Evolutionary conservation across 371 early-diverging fungal genomes (phyloP).

Genomic region (Mortierella sp.): DNA sequence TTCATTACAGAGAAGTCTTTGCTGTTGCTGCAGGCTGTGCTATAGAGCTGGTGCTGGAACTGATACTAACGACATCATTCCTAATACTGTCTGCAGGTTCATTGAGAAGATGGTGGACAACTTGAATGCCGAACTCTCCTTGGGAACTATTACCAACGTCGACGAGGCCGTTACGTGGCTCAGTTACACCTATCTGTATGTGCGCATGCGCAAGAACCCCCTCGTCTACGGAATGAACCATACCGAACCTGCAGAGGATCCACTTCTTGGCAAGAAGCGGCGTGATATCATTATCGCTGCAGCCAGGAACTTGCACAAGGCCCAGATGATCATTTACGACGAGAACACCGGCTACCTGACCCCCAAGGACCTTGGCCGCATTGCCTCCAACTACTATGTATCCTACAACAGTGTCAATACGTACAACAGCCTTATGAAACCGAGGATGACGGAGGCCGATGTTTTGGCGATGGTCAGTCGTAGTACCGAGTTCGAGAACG

Average conservation of each 20-base stretch:
- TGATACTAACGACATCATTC: neutral
- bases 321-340: constrained; percentile 96
- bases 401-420: constrained; percentile 88
- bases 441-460: constrained; percentile 91
- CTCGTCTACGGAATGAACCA: constrained; percentile 91
- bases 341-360: constrained; percentile 85
- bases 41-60: neutral
- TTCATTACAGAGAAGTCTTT: neutral
- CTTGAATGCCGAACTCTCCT: constrained; percentile 97
- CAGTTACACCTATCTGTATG: constrained; percentile 97
- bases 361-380: constrained; percentile 94
- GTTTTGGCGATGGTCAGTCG: constrained; percentile 88
- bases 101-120: constrained; percentile 91
- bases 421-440: constrained; percentile 80
- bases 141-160: constrained; percentile 95
- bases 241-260: constrained; percentile 83
- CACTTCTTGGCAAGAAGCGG: constrained; percentile 79
- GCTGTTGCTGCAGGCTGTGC: neutral
- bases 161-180: constrained; percentile 98
- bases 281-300: constrained; percentile 83
- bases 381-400: constrained; percentile 94
- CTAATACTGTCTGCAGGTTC: constrained; percentile 66
- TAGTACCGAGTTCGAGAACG: constrained; percentile 94
- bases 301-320: constrained; percentile 79
- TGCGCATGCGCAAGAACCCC: constrained; percentile 97